A percentile compares a stretch with the other conserved stretches of the same genome.
phyloP scores from a whole-genome alignment of 2,329 filamentous ascomycete genomes.

The Ophiocordyceps robertsii region DNA sequence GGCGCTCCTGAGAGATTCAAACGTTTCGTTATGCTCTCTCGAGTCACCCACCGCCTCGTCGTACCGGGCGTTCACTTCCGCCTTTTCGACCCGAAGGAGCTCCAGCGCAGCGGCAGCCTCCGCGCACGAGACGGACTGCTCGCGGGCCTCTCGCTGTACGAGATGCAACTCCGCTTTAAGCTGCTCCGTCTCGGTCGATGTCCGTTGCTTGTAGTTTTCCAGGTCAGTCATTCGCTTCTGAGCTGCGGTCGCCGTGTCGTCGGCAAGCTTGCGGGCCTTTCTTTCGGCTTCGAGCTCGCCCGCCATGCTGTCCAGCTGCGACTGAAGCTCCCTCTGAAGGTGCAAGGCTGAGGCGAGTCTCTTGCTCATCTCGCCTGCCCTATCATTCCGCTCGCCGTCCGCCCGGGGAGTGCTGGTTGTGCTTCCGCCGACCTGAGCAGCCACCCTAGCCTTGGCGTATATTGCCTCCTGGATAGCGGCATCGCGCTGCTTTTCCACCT shows the following conservation, averaged over 20 bases:
- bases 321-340: constrained; percentile 66
- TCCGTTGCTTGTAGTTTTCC: constrained; percentile 71
- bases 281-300: constrained; percentile 70
- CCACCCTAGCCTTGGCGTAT: constrained; percentile 86
- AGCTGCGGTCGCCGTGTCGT: constrained; percentile 73
- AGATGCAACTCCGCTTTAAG: constrained; percentile 77
- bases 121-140: constrained; percentile 64
- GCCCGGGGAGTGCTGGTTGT: constrained; percentile 45
- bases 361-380: constrained; percentile 58
- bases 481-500: constrained; percentile 89
- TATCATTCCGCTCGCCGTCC: constrained; percentile 41
- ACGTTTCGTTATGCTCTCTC: constrained; percentile 55
- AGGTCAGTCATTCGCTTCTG: constrained; percentile 75
- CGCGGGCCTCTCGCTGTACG: constrained; percentile 61
- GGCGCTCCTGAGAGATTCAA: constrained; percentile 64
- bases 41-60: constrained; percentile 53
- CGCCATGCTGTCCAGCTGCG: constrained; percentile 55
- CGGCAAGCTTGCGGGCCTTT: constrained; percentile 67
- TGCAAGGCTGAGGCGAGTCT: constrained; percentile 74
- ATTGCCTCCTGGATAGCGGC: constrained; percentile 88
- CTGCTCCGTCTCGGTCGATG: constrained; percentile 71
- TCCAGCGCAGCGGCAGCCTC: constrained; percentile 65
- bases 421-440: constrained; percentile 58
- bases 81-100: constrained; percentile 74
- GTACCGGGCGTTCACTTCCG: constrained; percentile 57